Evolutionary conservation across 345 rosid species (phyloP).

Genomic region (Moricandia moricandioides): DNA sequence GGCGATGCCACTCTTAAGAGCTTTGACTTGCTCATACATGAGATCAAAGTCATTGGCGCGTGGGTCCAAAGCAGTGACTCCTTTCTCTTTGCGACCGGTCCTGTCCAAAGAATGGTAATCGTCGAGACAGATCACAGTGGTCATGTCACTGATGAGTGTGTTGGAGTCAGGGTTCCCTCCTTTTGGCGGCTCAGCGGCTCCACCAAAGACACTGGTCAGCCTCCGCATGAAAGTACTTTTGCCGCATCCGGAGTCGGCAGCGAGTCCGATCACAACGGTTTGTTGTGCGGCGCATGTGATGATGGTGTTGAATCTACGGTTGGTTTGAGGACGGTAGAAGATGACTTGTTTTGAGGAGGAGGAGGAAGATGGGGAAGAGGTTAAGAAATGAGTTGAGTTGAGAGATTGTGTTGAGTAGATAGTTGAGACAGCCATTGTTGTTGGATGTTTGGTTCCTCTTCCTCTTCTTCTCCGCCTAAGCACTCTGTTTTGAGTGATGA

Average conservation of each 20-base stretch:
- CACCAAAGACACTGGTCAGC: constrained; percentile 89
- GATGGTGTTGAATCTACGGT: constrained; percentile 39
- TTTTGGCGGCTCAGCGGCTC: constrained; percentile 87
- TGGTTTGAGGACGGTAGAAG: constrained; percentile 45
- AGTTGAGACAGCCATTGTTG: constrained; percentile 68
- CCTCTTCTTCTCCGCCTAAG: constrained; percentile 39
- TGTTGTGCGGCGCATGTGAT: constrained; percentile 64
- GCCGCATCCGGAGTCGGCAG: constrained; percentile 94
- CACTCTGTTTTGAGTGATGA: constrained; percentile 32
- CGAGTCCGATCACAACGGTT: constrained; percentile 85
- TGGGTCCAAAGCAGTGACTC: constrained; percentile 94
- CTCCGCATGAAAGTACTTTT: constrained; percentile 94
- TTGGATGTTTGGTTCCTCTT: background rate
- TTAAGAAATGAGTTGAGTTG: constrained; percentile 63
- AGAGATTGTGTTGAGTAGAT: constrained; percentile 72
- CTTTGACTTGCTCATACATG: constrained; percentile 95
- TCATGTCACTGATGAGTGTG: constrained; percentile 86
- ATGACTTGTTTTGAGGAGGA: constrained; percentile 51
- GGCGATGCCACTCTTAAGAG: constrained; percentile 67
- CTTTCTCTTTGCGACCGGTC: constrained; percentile 82
- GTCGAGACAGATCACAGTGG: constrained; percentile 90
- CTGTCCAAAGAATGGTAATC: constrained; percentile 92
- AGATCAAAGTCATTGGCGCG: constrained; percentile 87
- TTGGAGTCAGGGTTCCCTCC: constrained; percentile 98
- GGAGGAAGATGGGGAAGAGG: constrained; percentile 48